Evolutionary conservation across 192 early-diverging fungal genomes (phyloP).

Genomic region (Rhizophlyctis rosea): DNA sequence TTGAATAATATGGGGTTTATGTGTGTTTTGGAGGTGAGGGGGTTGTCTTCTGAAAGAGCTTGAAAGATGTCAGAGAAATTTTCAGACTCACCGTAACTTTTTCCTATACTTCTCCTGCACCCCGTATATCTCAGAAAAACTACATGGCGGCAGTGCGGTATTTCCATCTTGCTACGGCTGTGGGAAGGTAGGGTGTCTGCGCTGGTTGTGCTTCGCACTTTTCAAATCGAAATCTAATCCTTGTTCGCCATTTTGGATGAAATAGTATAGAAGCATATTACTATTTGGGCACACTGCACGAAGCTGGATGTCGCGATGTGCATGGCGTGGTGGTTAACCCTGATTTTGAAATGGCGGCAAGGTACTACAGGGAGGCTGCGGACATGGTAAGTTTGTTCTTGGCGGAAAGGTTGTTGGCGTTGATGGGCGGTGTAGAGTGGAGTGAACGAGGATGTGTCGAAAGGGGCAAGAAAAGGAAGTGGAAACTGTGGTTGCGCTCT

Average conservation of each 20-base stretch:
- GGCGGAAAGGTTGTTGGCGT: not conserved
- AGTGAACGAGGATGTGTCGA: conserved; percentile 9
- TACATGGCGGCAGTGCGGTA: conserved; percentile 37
- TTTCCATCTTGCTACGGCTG: conserved; percentile 43
- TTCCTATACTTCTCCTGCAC: too few species aligned
- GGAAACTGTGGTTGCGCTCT: not conserved
- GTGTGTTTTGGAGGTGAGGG: conserved; percentile 38
- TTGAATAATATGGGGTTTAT: conserved; percentile 49
- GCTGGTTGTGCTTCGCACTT: not conserved
- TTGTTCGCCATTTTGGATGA: not conserved
- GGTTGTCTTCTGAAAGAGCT: not conserved
- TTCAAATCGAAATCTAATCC: not conserved
- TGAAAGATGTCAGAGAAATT: too few species aligned
- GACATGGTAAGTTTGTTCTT: conserved; percentile 43
- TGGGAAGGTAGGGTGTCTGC: conserved; percentile 34
- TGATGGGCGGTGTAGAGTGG: not conserved
- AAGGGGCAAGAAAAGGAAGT: conserved; percentile 1
- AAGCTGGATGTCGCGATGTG: conserved; percentile 41
- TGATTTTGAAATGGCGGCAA: conserved; percentile 42
- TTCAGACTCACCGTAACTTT: too few species aligned
- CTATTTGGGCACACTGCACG: conserved; percentile 50
- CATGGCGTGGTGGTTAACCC: conserved; percentile 32
- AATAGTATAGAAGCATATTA: conserved; percentile 45
- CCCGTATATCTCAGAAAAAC: conserved; percentile 15
- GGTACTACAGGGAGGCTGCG: conserved; percentile 44